phyloP scores from a whole-genome alignment of 2,329 filamentous ascomycete genomes.

The Penicillium italicum region DNA sequence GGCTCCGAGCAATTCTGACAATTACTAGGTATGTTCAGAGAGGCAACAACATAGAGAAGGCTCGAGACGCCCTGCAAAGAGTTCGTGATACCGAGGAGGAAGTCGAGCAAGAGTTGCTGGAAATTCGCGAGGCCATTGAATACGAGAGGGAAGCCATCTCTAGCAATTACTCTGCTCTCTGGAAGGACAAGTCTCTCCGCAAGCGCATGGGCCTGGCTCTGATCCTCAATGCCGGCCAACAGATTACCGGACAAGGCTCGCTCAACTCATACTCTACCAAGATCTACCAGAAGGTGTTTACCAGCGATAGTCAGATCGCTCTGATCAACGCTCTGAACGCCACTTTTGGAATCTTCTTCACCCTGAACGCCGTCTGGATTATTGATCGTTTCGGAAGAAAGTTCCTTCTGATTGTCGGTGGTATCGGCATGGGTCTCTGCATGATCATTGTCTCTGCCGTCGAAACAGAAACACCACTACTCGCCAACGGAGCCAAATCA shows the following conservation, averaged over 20 bases:
- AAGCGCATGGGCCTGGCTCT: constrained; percentile 64
- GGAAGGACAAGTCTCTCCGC: constrained; percentile 66
- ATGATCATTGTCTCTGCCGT: constrained; percentile 64
- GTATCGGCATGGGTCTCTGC: constrained; percentile 64
- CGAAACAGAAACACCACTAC: constrained; percentile 55
- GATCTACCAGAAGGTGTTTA: constrained; percentile 70
- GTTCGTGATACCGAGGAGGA: constrained; percentile 64
- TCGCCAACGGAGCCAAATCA: constrained; percentile 51
- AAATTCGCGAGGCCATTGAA: constrained; percentile 65
- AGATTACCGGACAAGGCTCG: constrained; percentile 68
- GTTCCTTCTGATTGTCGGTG: constrained; percentile 66
- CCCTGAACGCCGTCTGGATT: constrained; percentile 69
- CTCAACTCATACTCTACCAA: constrained; percentile 70
- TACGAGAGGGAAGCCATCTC: constrained; percentile 69
- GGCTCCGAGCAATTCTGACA: constrained; percentile 4
- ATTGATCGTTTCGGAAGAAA: constrained; percentile 69
- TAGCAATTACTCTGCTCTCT: constrained; percentile 60
- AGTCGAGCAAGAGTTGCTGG: constrained; percentile 62
- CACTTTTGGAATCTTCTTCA: constrained; percentile 69
- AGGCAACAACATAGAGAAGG: constrained; percentile 58
- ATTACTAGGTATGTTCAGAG: constrained; percentile 51
- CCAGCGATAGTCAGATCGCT: constrained; percentile 56
- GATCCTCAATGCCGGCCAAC: constrained; percentile 66
- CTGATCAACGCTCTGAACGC: constrained; percentile 73
- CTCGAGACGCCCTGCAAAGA: constrained; percentile 54